A percentile compares a stretch with the other conserved stretches of the same genome.
phyloP scores from a whole-genome alignment of 1,139 yeast species.

The Pichia cactophila region DNA sequence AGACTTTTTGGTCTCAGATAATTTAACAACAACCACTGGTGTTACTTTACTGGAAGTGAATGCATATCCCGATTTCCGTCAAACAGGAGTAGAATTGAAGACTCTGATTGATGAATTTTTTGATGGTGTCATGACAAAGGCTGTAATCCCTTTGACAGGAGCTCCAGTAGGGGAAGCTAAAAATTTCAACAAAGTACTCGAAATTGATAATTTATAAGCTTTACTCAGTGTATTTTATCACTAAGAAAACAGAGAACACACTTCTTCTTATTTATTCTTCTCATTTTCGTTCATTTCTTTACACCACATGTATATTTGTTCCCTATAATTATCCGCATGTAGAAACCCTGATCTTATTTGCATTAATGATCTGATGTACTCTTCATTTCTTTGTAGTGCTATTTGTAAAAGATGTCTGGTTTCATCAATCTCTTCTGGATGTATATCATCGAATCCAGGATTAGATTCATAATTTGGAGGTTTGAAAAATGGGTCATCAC shows the following conservation, averaged over 20 bases:
- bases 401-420: conserved; percentile 61
- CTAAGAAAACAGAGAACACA: background rate
- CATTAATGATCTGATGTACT: conserved; percentile 71
- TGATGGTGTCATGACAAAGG: conserved; percentile 36
- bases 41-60: conserved; percentile 77
- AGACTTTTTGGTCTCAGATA: conserved; percentile 67
- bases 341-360: conserved; percentile 67
- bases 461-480: conserved; percentile 41
- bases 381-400: conserved; percentile 82
- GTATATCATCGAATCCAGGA: conserved; percentile 34
- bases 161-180: conserved; percentile 16
- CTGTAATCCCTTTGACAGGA: conserved; percentile 35
- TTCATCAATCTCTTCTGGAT: conserved; percentile 52
- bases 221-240: background rate
- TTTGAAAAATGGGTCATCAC: conserved; percentile 55
- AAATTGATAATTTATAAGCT: conserved; percentile 10
- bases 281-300: conserved; percentile 73
- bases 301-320: conserved; percentile 71
- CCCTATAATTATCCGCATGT: conserved; percentile 68
- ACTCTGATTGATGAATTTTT: conserved; percentile 54
- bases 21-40: conserved; percentile 25
- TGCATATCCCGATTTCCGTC: conserved; percentile 94
- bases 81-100: conserved; percentile 76
- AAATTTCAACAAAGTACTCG: conserved; percentile 34
- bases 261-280: conserved; percentile 24